phyloP scores from a whole-genome alignment of 2,329 filamentous ascomycete species.

The Ophiobolus disseminans region DNA sequence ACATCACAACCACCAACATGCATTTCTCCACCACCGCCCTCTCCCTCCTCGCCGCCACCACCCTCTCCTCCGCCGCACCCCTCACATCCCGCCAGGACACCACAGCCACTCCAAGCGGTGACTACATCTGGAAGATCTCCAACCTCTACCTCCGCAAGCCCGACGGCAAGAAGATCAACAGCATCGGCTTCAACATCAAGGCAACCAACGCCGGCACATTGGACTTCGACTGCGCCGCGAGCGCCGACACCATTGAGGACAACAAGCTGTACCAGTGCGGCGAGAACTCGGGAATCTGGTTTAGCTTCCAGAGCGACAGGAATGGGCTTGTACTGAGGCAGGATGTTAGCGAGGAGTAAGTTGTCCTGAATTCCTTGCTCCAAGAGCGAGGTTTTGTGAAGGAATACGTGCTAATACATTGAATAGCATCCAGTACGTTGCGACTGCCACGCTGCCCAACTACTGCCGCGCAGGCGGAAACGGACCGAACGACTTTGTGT shows the following conservation, averaged over 20 bases:
- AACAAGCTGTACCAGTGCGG: conserved; percentile 20
- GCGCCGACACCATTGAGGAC: conserved; percentile 11
- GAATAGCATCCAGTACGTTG: conserved; percentile 15
- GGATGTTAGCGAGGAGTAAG: conserved; percentile 18
- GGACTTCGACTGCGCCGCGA: conserved; percentile 18
- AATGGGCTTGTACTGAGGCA: conserved; percentile 22
- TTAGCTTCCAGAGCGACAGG: conserved; percentile 19
- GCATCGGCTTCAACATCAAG: conserved; percentile 23
- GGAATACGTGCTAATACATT: conserved; percentile 2
- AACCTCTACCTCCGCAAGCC: conserved; percentile 27
- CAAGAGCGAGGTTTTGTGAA: not conserved
- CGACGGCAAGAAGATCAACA: conserved; percentile 23
- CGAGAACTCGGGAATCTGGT: conserved; percentile 20
- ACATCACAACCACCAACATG: conserved; percentile 13
- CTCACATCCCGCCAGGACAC: conserved; percentile 14
- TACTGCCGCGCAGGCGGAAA: conserved; percentile 23
- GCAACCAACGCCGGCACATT: conserved; percentile 19
- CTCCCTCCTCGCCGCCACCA: conserved; percentile 21
- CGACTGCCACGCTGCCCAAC: conserved; percentile 19
- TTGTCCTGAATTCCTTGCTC: not conserved
- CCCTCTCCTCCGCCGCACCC: conserved; percentile 18
- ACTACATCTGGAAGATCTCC: conserved; percentile 30
- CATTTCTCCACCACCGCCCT: conserved; percentile 24
- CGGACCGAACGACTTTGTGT: conserved; percentile 68
- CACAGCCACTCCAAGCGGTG: conserved; percentile 13